Evolutionary conservation across 768 basidiomycete genomes (phyloP), one percentile per base, ranked within the genome.

Genomic region (Sporobolomyces roseus): DNA sequence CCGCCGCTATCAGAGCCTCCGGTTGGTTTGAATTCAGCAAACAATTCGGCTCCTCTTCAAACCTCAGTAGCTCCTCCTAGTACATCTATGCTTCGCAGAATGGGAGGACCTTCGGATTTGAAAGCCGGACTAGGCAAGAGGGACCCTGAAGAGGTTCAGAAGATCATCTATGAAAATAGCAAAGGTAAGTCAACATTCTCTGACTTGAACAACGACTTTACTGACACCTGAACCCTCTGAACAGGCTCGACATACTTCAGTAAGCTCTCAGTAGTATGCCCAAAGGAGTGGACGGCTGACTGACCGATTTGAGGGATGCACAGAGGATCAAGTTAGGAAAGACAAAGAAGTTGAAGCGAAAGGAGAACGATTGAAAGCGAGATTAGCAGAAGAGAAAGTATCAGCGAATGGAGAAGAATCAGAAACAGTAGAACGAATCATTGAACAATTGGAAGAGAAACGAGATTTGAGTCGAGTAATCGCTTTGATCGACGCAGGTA

Each of bases 401-500:
- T 50, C 23, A 19, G 65, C 41, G 10, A 13, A 5, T 1, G 68
- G 68, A 14, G 17, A 27, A 27, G 72, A 73, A n/a, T 63, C 65
- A 17, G 59, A 49, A 33, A 53, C 14, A 2, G 65, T 59, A 23
- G 69, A 75, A 33, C 16, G 52, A 7, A 71, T 71, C 48, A 43
- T 74, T 32, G 83, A 85, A 65, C 84, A 87, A 72, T 91, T 97
- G 62, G 79, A 83, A 54, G 85, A 81, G 75, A 85, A 92, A 41
- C 78, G 93, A 52, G 92, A 97, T 77, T 79, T 97, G 33, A 83
- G 84, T 3, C 90, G 93, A 78, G 83, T 80, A 25, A 90, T 99
- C 67, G 89, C 97, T 8, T 93, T 98, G 76, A 87, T 96, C 35
- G 96, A 99, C 76, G 92, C 93, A 86, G 94, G 97, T 77, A n/a